Evolutionary conservation across 352 stramenopile species (phyloP), one percentile per base, ranked within the genome.

Genomic region (Pythium folliculosum): DNA sequence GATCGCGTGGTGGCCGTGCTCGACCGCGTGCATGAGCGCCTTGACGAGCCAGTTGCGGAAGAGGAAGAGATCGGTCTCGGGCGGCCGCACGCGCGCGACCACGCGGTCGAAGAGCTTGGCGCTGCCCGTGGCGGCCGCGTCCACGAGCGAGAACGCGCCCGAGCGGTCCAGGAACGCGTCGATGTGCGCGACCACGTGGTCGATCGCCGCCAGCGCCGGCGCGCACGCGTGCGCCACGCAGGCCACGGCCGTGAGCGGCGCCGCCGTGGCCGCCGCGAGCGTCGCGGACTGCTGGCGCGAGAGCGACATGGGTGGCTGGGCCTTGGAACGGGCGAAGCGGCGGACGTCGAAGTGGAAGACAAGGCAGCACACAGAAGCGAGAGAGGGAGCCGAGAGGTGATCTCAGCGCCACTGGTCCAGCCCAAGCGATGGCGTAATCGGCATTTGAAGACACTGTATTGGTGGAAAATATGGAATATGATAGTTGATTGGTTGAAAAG

Each of bases 41-140:
- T 73, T 63, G 49, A 67, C 68, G 32, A 75, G 61, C 68, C 68
- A 75, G 52, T 75, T 67, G 44, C 56, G 62, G 44, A 70, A 75
- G 44, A 75, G 68, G 38, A 57, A 61, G 50, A 64, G 38, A 35
- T 75, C 54, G 13, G 68, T 68, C 17, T 48, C 21, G 3, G 68
- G 62, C 7, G 63, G 62, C 17, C 21, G 48, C 22, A 75, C 27
- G 30, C 68, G 68, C 57, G 38, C 50, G 25, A 61, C 57, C 9
- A 70, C 68, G 48, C 68, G 68, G 58, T 70, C 62, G 40, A 75
- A 75, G 55, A 75, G 68, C 61, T 70, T 70, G 50, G 22, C 52
- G 58, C 51, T 55, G 27, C 62, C 68, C 3, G 57, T 67, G n/a
- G 62, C 62, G 12, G 63, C 63, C 14, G 68, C 68, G 5, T 60